phyloP scores from a whole-genome alignment of 352 stramenopile genomes.

The Globisporangium echinulatum region DNA sequence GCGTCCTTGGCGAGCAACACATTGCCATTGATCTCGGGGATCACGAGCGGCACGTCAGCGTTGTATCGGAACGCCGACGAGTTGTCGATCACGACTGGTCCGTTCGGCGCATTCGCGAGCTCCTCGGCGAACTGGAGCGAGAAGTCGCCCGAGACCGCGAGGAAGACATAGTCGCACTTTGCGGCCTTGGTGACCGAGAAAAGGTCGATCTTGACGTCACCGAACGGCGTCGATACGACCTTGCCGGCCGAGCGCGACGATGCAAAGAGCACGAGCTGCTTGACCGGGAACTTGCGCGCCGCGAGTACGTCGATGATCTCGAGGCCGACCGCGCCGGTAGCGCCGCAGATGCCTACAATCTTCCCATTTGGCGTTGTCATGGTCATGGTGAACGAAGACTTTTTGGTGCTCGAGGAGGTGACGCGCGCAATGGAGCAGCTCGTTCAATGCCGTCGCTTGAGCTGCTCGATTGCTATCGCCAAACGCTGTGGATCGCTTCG shows the following conservation, averaged over 20 bases:
- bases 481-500: too few species aligned
- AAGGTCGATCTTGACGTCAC: conserved; percentile 91
- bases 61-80: conserved; percentile 95
- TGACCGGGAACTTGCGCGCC: conserved; percentile 85
- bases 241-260: conserved; percentile 91
- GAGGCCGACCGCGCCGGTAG: conserved; percentile 93
- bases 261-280: conserved; percentile 93
- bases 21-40: conserved; percentile 94
- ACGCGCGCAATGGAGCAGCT: too few species aligned
- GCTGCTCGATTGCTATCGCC: too few species aligned
- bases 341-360: conserved; percentile 74
- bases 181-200: conserved; percentile 91
- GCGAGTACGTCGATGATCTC: conserved; percentile 93
- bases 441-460: too few species aligned
- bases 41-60: conserved; percentile 88
- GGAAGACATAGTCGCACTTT: conserved; percentile 95
- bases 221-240: conserved; percentile 85
- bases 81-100: conserved; percentile 97
- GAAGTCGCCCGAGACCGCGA: conserved; percentile 97
- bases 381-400: background rate
- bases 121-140: conserved; percentile 92
- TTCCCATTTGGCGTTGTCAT: conserved; percentile 60
- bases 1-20: conserved; percentile 56
- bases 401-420: too few species aligned
- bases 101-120: conserved; percentile 73